Percentiles rank a stretch among this genome's conserved stretches.
Evolutionary conservation across 2,329 filamentous ascomycete species (phyloP).

Genomic region (Helotiales sp.): DNA sequence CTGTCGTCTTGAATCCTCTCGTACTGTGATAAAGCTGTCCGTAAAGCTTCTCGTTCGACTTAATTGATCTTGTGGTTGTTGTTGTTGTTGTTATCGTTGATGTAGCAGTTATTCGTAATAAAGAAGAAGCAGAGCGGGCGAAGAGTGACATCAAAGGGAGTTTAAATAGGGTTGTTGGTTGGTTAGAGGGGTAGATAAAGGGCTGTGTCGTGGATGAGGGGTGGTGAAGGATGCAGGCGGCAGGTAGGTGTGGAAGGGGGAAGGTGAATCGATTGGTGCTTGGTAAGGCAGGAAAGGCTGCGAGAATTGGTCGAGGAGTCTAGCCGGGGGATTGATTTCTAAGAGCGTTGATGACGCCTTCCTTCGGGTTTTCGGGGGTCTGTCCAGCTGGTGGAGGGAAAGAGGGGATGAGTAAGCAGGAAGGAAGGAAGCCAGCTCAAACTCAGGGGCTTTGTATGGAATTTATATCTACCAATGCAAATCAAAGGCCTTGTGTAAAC

Average conservation of each 20-base stretch:
- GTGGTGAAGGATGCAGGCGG: not conserved
- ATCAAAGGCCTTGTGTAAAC: not conserved
- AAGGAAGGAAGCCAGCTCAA: too few species aligned
- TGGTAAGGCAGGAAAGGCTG: constrained; percentile 2
- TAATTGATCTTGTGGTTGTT: not conserved
- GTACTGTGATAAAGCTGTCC: constrained; percentile 6
- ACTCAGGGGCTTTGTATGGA: too few species aligned
- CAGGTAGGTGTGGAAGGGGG: not conserved
- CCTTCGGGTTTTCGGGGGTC: not conserved
- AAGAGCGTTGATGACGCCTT: constrained; percentile 8
- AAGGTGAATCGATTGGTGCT: constrained; percentile 4
- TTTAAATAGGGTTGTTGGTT: not conserved
- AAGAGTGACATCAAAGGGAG: constrained; percentile 24
- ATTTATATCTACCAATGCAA: too few species aligned
- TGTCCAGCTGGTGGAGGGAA: too few species aligned
- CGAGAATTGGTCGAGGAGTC: not conserved
- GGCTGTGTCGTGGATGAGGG: too few species aligned
- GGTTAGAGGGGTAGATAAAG: constrained; percentile 2
- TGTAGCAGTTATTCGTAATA: constrained; percentile 13
- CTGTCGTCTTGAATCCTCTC: constrained; percentile 46
- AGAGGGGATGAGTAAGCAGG: not conserved
- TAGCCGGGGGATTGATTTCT: constrained; percentile 7
- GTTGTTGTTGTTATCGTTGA: not conserved
- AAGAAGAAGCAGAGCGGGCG: not conserved
- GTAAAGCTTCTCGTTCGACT: not conserved